Base-by-base conservation (phyloP, 768 basidiomycete species). In the Suillus clintonianus region DNA sequence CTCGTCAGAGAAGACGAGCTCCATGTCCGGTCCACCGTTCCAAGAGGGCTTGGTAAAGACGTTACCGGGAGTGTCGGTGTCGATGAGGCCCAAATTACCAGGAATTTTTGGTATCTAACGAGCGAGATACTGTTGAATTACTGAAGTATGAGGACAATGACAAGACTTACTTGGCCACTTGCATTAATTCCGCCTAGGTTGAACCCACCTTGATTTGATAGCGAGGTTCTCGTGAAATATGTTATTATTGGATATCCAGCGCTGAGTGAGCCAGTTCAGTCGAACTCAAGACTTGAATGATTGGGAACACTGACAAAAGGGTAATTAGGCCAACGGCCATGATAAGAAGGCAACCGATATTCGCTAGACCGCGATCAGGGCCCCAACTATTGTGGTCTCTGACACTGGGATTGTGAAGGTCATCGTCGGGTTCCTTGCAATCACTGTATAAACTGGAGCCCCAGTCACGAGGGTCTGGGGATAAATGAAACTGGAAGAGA, bases 1-100 rank as follows among this genome's bases (percentile, higher is more conserved):
- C 71, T 94, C 92, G 75, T 94, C 92, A 5, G 86, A 89, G 72
- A 91, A 94, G 11, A 92, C 89, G 30, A 94, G 80, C 51, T 76
- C 67, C 72, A 72, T 71, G 37, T 83, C 86, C 53, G 79, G 75
- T 5, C 90, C 88, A 67, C 92, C 89, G 41, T 80, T 78, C 69
- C 86, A 81, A 5, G 88, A 86, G 0, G 81, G 32, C 68, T 85
- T 80, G 62, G 77, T 78, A 77, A 86, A 81, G 11, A 79, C 89
- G 0, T 83, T 80, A 61, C 80, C 64, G 2, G 95, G 85, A 0
- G 86, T 89, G 64, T 89, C 81, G 36, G 81, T 59, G 71, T 88
- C 88, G 71, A 87, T 83, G 61, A 87, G 83, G 55, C 81, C 82
- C 72, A 83, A 82, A 64, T 83, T 85, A 42, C 86, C 86, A 11